Base-by-base conservation (phyloP, 192 early-diverging fungal species). In the Pilaira anomala region DNA sequence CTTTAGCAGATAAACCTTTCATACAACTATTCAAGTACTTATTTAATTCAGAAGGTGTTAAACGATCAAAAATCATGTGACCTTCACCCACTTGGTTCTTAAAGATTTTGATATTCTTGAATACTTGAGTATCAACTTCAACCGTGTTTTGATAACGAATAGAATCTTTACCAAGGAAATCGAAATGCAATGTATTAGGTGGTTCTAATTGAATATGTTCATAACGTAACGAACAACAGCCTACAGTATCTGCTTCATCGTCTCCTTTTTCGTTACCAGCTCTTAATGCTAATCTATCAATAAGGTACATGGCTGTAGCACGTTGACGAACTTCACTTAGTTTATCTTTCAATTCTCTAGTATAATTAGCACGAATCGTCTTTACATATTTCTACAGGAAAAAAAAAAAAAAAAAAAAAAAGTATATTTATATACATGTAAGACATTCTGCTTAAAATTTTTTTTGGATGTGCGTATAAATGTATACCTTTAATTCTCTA, bases 81-180 rank as follows among this genome's bases (percentile, higher is more conserved):
- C 85, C 84, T 30, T 79, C 74, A 52, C 95, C 93, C 14, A 88
- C 87, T 52, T 81, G 73, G 22, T 82, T 87, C 74, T 93, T 93
- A 75, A 98, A 98, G 40, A 95, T 81, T 52, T 79, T 78, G 61
- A 98, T 66, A 72, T 98, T 98, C 69, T 95, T 97, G 77, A 87
- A 97, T 16, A 98, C 93, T 70, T 94, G 93, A 41, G 78, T 78
- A 56, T 91, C 89, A 6, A 97, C 92, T 54, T 85, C 78, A 8
- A 96, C 89, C 5, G 80, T 73, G 72, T 96, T 95, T 65, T 91
- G 70, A 72, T 92, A 98, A 30, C 94, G 88, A 63, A 98, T 97
- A 18, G 93, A 96, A 75, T 98, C 97, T 62, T 98, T 98, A 78
- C 97, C 97, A 67, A 98, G 76, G 69, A 98, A 98, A 72, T 98